Conservation (phyloP, 1,284 basidiomycete species). For the Puccinia novopanici region DNA sequence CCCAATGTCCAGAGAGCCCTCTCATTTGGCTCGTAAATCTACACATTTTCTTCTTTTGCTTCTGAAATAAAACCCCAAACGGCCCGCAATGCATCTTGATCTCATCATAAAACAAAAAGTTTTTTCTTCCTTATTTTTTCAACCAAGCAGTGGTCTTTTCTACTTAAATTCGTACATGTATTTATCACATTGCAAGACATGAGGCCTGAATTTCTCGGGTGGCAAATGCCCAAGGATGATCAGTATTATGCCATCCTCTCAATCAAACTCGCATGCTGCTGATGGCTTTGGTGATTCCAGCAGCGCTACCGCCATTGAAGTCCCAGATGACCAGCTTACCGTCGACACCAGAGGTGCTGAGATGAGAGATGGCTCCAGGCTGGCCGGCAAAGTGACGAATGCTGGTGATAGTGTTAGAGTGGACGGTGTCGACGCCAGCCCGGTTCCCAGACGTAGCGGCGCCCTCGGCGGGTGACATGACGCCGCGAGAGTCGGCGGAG, state of each 20-base stretch:
- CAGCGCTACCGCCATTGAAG: slow-evolving; percentile 63
- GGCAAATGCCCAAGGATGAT: too few species aligned
- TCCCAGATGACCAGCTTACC: slow-evolving; percentile 91
- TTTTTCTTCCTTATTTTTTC: not conserved
- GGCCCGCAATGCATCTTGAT: too few species aligned
- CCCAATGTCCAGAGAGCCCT: slow-evolving; percentile 27
- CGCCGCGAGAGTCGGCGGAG: slow-evolving; percentile 85
- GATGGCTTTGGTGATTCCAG: slow-evolving; percentile 38
- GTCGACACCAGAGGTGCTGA: slow-evolving; percentile 93
- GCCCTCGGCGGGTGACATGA: slow-evolving; percentile 60
- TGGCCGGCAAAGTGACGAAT: slow-evolving; percentile 75
- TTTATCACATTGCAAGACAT: too few species aligned
- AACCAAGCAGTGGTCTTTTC: not conserved
- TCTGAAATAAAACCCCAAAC: not conserved
- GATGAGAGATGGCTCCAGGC: slow-evolving; percentile 62
- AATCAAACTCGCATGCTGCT: slow-evolving; percentile 34
- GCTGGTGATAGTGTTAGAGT: slow-evolving; percentile 98
- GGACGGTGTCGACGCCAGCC: slow-evolving; percentile 77
- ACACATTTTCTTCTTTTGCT: not conserved
- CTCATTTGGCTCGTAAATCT: slow-evolving; percentile 2
- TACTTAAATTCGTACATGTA: not conserved
- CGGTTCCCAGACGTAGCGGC: slow-evolving; percentile 53
- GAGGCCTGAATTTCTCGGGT: too few species aligned
- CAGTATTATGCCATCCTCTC: too few species aligned
- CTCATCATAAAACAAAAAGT: not conserved